These are phyloP conservation scores for Nicotiana attenuata DNA, from an alignment of 257 asterid species.

Conservation along the genomic window DNA sequence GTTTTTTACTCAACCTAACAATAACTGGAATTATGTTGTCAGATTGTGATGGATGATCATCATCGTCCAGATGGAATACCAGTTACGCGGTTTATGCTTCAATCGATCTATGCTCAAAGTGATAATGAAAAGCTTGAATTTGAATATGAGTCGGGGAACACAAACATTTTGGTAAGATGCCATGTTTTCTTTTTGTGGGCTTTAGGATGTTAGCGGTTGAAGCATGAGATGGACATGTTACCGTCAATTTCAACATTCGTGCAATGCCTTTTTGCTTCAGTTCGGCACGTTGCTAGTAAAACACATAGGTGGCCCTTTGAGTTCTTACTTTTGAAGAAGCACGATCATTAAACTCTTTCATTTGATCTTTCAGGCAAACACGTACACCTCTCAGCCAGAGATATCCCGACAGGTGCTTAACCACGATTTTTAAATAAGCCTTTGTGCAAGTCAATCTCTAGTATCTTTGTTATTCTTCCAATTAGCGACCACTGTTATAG, in stretches of 20 bases:
- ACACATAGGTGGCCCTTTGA: background rate
- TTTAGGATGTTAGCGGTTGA: background rate
- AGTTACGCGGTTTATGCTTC: slow-evolving; percentile 79
- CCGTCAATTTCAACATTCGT: background rate
- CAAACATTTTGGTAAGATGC: slow-evolving; percentile 63
- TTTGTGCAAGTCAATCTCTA: slow-evolving; percentile 3
- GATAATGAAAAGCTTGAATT: slow-evolving; percentile 95
- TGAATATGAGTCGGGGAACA: slow-evolving; percentile 95
- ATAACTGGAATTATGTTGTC: slow-evolving; percentile 22
- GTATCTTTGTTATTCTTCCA: background rate
- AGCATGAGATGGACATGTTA: background rate
- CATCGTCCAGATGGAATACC: slow-evolving; percentile 95
- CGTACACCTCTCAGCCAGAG: slow-evolving; percentile 64
- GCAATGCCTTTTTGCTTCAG: background rate
- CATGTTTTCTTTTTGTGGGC: slow-evolving; percentile 1
- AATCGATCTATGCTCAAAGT: slow-evolving; percentile 72
- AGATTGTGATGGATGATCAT: slow-evolving; percentile 99
- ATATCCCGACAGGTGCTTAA: slow-evolving; percentile 75
- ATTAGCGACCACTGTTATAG: background rate
- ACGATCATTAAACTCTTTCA: background rate
- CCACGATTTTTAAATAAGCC: slow-evolving; percentile 4
- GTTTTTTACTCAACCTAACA: slow-evolving; percentile 10
- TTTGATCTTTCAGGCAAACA: slow-evolving; percentile 52
- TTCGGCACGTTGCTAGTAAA: background rate
- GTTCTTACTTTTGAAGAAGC: slow-evolving; percentile 3